Conservation (phyloP, 208 protist genomes). For the Histomonas meleagridis region DNA sequence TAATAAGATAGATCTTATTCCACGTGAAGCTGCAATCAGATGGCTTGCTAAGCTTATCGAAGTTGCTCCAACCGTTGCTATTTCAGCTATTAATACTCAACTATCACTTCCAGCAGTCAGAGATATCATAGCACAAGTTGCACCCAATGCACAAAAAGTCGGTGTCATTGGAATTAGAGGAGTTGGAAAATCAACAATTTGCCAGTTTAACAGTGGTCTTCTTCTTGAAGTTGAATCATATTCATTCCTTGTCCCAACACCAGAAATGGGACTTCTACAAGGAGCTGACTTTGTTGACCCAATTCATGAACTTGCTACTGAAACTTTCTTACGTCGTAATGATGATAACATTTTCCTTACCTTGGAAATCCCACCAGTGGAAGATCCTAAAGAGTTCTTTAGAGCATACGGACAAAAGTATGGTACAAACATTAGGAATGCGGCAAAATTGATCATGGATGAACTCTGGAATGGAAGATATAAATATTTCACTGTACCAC, state of each 20-base stretch:
- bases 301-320: not conserved
- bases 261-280: not conserved
- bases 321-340: not conserved
- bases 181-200: constrained; percentile 1
- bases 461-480: not conserved
- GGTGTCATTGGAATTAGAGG: not conserved
- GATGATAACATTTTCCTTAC: not conserved
- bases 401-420: not conserved
- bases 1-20: not conserved
- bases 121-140: not conserved
- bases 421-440: not conserved
- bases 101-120: not conserved
- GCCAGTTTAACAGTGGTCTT: not conserved
- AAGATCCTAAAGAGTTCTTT: not conserved
- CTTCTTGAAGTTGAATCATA: not conserved
- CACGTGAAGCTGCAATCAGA: not conserved
- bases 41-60: not conserved
- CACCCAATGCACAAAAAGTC: not conserved
- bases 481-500: not conserved
- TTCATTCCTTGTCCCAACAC: not conserved
- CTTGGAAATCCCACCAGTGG: not conserved
- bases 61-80: not conserved
- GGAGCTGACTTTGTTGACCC: not conserved
- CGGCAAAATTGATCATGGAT: not conserved
- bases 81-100: not conserved